A percentile compares a stretch with the other conserved stretches of the same genome.
These are phyloP conservation scores for Thozetella sp. DNA, from an alignment of 495 filamentous ascomycete species.

Conservation along the genomic window DNA sequence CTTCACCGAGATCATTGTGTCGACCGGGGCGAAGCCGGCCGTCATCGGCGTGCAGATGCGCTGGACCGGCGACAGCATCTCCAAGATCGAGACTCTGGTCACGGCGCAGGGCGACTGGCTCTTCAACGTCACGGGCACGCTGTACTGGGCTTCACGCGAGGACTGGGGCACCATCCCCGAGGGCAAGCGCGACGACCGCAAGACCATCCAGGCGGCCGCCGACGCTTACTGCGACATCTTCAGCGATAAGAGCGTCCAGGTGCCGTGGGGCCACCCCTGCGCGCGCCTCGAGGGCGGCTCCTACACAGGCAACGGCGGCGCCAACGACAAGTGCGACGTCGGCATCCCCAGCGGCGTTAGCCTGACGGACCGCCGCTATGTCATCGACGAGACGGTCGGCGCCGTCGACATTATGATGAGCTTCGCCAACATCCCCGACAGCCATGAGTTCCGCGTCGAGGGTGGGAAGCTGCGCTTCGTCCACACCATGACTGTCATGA, in stretches of 20 bases:
- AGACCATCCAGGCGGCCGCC: constrained; percentile 25
- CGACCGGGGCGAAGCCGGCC: constrained; percentile 30
- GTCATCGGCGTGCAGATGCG: constrained; percentile 34
- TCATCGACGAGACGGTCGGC: constrained; percentile 35
- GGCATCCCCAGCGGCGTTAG: constrained; percentile 24
- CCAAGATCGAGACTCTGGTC: constrained; percentile 34
- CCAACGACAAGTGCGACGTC: constrained; percentile 28
- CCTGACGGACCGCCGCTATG: constrained; percentile 31
- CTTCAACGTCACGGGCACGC: constrained; percentile 37
- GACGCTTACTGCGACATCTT: constrained; percentile 31
- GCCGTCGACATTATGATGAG: constrained; percentile 30
- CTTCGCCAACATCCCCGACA: constrained; percentile 33
- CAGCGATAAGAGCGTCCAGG: constrained; percentile 22
- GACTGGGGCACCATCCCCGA: constrained; percentile 39
- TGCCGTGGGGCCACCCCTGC: constrained; percentile 30
- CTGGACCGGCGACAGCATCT: constrained; percentile 27
- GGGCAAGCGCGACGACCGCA: constrained; percentile 22
- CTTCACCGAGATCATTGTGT: constrained; percentile 37
- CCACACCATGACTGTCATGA: constrained; percentile 23
- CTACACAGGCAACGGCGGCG: constrained; percentile 25
- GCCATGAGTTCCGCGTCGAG: constrained; percentile 33
- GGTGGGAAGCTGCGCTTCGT: constrained; percentile 34
- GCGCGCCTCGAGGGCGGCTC: constrained; percentile 36
- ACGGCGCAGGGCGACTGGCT: constrained; percentile 34
- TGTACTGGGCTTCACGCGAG: constrained; percentile 35